Conservation (phyloP, 768 basidiomycete species). For the Serendipita vermifera region DNA sequence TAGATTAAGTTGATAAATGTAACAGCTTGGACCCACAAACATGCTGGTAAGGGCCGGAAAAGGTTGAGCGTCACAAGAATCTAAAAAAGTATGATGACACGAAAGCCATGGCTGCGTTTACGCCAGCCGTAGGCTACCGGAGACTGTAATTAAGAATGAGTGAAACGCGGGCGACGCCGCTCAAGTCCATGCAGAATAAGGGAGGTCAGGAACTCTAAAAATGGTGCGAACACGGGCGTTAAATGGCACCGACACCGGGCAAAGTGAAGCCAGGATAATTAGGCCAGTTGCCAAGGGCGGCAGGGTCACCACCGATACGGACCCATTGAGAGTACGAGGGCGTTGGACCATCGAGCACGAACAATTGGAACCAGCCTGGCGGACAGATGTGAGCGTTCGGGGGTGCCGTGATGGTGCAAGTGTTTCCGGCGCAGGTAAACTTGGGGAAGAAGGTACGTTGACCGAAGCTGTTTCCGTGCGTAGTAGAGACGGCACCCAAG, state of each 20-base stretch:
- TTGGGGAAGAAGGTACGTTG: conserved; percentile 17
- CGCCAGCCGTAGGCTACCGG: too few relatives aligned
- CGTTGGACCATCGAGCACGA: conserved; percentile 15
- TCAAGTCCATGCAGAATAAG: too few relatives aligned
- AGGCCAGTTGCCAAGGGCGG: conserved; percentile 28
- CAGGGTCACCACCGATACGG: conserved; percentile 29
- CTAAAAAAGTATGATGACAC: too few relatives aligned
- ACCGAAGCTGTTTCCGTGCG: conserved; percentile 16
- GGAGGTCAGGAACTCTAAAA: too few relatives aligned
- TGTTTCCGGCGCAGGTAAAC: conserved; percentile 14
- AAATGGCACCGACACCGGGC: not conserved
- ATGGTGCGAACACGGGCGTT: too few relatives aligned
- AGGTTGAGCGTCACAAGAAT: too few relatives aligned
- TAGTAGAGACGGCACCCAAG: conserved; percentile 14
- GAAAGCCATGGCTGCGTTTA: too few relatives aligned
- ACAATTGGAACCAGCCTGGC: conserved; percentile 17
- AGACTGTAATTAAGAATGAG: too few relatives aligned
- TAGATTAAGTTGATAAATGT: too few relatives aligned
- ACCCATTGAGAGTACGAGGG: conserved; percentile 15
- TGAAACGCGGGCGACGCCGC: too few relatives aligned
- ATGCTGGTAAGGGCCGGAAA: too few relatives aligned
- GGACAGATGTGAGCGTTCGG: conserved; percentile 16
- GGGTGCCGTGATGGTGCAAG: conserved; percentile 16
- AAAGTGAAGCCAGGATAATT: not conserved
- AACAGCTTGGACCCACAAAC: too few relatives aligned